These are phyloP conservation scores for Dorcoceras hygrometricum DNA, from an alignment of 257 asterid genomes.

Conservation along the genomic window DNA sequence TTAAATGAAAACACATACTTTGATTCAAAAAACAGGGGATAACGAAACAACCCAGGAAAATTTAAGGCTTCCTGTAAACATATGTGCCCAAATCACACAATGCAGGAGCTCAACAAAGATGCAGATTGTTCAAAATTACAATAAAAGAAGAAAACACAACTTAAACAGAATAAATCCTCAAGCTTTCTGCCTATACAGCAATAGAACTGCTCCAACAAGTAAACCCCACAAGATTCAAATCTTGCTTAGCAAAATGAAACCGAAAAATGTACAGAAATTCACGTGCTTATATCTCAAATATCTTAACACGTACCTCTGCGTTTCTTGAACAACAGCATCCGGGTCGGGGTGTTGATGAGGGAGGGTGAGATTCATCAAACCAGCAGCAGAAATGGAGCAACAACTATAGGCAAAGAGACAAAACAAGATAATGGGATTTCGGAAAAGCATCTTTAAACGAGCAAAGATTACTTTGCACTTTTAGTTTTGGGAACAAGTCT, in stretches of 20 bases:
- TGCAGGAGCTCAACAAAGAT: constrained; percentile 24
- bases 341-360: constrained; percentile 49
- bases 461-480: constrained; percentile 3
- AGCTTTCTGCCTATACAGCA: background rate
- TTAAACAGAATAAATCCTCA: constrained; percentile 23
- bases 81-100: background rate
- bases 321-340: constrained; percentile 41
- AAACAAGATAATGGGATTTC: constrained; percentile 33
- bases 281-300: background rate
- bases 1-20: constrained; percentile 7
- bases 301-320: constrained; percentile 35
- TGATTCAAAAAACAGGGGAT: background rate
- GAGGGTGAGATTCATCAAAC: constrained; percentile 41
- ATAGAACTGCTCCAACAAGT: constrained; percentile 15
- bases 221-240: constrained; percentile 22
- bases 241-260: constrained; percentile 9
- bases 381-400: constrained; percentile 23
- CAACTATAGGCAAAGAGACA: constrained; percentile 25
- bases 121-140: constrained; percentile 9
- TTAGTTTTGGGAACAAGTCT: constrained; percentile 18
- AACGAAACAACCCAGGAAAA: background rate
- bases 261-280: constrained; percentile 1
- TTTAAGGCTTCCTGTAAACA: background rate
- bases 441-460: constrained; percentile 33
- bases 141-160: constrained; percentile 21